These are phyloP conservation scores for Aphanocladium album DNA, from an alignment of 2,329 filamentous ascomycete genomes.

Conservation along the genomic window DNA sequence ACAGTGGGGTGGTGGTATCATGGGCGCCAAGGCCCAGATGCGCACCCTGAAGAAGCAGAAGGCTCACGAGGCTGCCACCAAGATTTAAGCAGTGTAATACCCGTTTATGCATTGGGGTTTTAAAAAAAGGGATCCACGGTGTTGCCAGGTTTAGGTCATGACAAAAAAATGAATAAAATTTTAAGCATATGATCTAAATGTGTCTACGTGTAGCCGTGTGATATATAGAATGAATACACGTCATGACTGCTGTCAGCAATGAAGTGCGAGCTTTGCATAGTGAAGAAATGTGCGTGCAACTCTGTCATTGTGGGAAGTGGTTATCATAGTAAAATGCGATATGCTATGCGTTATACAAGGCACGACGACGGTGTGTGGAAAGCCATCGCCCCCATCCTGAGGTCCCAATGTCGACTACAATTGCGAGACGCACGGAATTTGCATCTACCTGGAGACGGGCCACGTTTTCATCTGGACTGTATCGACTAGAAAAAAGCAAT, in stretches of 20 bases:
- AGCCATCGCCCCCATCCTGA: no score
- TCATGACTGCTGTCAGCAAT: not conserved
- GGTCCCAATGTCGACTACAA: no score
- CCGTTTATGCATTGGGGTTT: slow-evolving; percentile 34
- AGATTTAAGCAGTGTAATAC: slow-evolving; percentile 68
- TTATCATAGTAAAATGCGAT: no score
- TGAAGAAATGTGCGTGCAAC: no score
- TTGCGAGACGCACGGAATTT: no score
- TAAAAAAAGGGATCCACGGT: slow-evolving; percentile 29
- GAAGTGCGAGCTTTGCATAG: no score
- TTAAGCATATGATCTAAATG: slow-evolving; percentile 21
- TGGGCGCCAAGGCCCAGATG: slow-evolving; percentile 89
- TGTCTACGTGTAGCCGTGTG: not conserved
- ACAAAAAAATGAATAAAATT: slow-evolving; percentile 37
- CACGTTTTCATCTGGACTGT: no score
- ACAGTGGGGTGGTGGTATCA: slow-evolving; percentile 99
- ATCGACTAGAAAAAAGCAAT: no score
- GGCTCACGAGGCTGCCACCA: slow-evolving; percentile 89
- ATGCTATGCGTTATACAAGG: no score
- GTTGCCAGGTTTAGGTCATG: slow-evolving; percentile 38
- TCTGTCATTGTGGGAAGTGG: no score
- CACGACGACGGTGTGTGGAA: no score
- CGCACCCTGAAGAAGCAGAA: slow-evolving; percentile 81
- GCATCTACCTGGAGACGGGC: no score
- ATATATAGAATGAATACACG: not conserved